Conservation (phyloP, 345 rosid species). For the Gossypium anomalum region DNA sequence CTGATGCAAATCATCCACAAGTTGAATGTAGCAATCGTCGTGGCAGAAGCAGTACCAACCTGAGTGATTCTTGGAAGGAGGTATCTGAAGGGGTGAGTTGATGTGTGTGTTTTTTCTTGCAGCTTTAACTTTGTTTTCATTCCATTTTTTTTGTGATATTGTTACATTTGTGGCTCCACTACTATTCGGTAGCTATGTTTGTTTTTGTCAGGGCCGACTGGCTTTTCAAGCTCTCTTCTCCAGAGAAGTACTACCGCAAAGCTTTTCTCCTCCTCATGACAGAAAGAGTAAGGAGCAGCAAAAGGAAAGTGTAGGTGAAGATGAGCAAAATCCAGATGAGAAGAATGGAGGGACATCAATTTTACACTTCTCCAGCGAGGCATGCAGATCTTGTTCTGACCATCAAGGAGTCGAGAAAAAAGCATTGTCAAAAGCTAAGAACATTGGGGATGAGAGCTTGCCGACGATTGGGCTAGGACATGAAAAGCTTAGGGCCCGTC, state of each 20-base stretch:
- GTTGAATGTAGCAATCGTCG: constrained; percentile 55
- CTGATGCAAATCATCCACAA: constrained; percentile 39
- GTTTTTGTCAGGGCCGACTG: constrained; percentile 66
- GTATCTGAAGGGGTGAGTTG: constrained; percentile 74
- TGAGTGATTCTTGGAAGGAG: constrained; percentile 74
- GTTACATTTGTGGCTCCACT: not conserved
- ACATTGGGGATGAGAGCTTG: constrained; percentile 36
- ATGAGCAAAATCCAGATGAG: constrained; percentile 25
- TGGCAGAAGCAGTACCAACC: constrained; percentile 44
- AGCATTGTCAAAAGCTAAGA: constrained; percentile 14
- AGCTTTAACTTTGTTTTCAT: not conserved
- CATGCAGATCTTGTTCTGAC: constrained; percentile 20
- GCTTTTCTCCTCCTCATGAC: constrained; percentile 63
- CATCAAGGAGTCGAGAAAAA: constrained; percentile 40
- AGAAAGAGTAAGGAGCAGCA: constrained; percentile 15
- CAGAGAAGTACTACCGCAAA: constrained; percentile 77
- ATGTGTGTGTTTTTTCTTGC: not conserved
- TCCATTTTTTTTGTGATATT: not conserved
- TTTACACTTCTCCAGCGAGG: constrained; percentile 48
- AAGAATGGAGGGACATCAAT: constrained; percentile 33
- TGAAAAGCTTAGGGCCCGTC: constrained; percentile 48
- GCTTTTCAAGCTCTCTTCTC: constrained; percentile 91
- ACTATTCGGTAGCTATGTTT: not conserved
- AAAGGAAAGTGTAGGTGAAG: constrained; percentile 25
- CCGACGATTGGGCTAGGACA: constrained; percentile 53